Evolutionary conservation across 2,329 filamentous ascomycete species (phyloP), one percentile per base, ranked within the genome.

Genomic region (Mariannaea sp.): DNA sequence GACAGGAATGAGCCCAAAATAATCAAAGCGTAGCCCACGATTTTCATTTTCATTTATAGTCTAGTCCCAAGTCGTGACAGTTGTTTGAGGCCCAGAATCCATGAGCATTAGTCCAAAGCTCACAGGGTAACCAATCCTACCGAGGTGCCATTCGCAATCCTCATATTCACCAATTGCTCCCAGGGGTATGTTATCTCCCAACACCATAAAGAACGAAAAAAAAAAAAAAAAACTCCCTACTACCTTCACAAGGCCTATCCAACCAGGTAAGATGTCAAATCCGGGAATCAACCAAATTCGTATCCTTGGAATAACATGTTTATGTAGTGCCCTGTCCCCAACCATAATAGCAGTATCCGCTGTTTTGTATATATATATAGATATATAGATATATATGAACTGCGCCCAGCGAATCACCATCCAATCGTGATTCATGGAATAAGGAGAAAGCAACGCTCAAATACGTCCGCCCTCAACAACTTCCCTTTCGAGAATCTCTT

Each of bases 401-500:
- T 16, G 16, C 33, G 38, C 39, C 16, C 38, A n/a, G 13, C 17
- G 36, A 30, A 48, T 45, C 36, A 27, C 38, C 7, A 45, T 44
- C 39, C 40, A 48, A 52, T 51, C 54, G 36, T 61, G 29, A 50
- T 40, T 49, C 44, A 35, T 30, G 24, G 19, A 39, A 39, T 20
- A 39, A 12, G 24, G 19, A 17, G 4, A 38, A 20, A 17, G 17
- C 19, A n/a, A 22, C 7, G 19, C 36, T 61, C 68, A 78, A 41
- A 80, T 81, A 45, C 72, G 74, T 6, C 77, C 77, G 3, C 83
- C 82, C 56, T 82, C 79, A 8, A 89, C 79, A 53, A 89, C 75
- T 67, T 88, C 83, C 47, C 86, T 75, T 38, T 82, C 85, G 3
- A 88, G 70, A n/a, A 89, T 70, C 65, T 88, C 84, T 68, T 87